Evolutionary conservation across 2,329 filamentous ascomycete species (phyloP).

Genomic region (Fusarium setosum): DNA sequence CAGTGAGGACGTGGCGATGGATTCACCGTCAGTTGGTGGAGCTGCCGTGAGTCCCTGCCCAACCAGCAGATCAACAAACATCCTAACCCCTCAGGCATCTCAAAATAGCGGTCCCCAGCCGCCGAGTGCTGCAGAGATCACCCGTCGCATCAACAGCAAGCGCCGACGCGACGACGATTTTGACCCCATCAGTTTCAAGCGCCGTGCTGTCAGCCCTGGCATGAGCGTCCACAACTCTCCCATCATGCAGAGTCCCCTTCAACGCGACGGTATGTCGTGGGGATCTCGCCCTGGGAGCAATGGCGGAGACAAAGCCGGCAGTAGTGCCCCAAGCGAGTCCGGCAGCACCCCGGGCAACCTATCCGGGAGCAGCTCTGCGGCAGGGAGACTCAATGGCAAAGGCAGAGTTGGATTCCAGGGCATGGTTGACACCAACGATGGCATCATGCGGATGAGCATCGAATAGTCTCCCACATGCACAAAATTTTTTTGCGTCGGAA

Average conservation of each 20-base stretch:
- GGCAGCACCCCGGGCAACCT: constrained; percentile 52
- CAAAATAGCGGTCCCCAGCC: constrained; percentile 53
- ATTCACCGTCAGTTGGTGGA: constrained; percentile 67
- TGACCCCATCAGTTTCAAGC: constrained; percentile 88
- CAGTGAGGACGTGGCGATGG: constrained; percentile 79
- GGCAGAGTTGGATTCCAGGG: constrained; percentile 85
- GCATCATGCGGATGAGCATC: constrained; percentile 97
- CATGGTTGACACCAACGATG: constrained; percentile 96
- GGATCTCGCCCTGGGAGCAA: constrained; percentile 76
- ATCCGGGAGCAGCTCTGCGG: constrained; percentile 45
- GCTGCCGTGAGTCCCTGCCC: constrained; percentile 44
- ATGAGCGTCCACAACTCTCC: constrained; percentile 93
- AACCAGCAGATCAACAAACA: constrained; percentile 1
- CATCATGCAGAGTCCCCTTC: constrained; percentile 84
- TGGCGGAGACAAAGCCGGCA: constrained; percentile 62
- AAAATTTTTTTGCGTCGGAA: not conserved
- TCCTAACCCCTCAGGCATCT: constrained; percentile 36
- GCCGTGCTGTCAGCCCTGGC: constrained; percentile 89
- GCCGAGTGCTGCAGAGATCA: constrained; percentile 78
- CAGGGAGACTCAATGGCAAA: constrained; percentile 63
- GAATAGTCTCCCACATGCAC: constrained; percentile 63
- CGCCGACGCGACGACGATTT: constrained; percentile 92
- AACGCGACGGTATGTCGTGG: constrained; percentile 78
- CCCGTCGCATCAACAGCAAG: constrained; percentile 82
- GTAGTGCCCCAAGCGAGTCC: constrained; percentile 64